Evolutionary conservation across 2,329 filamentous ascomycete genomes (phyloP), one percentile per base, ranked within the genome.

Genomic region (Colletotrichum chlorophyti): DNA sequence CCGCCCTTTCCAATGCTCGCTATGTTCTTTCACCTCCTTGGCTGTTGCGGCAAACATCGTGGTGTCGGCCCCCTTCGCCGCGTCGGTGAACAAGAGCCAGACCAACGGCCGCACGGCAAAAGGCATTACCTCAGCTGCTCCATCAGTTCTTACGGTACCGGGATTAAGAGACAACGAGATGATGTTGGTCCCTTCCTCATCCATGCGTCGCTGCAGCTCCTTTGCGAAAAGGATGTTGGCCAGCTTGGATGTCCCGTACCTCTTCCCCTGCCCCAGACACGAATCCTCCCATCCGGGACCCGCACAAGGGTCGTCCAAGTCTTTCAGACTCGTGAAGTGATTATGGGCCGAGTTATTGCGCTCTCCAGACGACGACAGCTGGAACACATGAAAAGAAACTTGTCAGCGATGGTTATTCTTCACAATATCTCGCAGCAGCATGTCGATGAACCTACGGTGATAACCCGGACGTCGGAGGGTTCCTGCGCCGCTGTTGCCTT

Each of bases 231-330:
- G 67, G 29, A 81, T 74, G 47, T 79, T 81, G 4, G 79, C 80
- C 1, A 78, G 72, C 64, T 83, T 83, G 58, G 76, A 79, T 14
- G 79, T 75, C 8, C 72, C 76, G 62, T 83, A 84, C 6, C 34
- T 19, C 12, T 21, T 37, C 5, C 34, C 15, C 15, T 37, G 34
- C 9, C 15, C 34, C n/a, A 37, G 15, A 19, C 34, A 21, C 8
- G 34, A 37, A 19, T 37, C 34, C 34, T 37, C 34, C 34, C 34
- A 37, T 5, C 34, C 34, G 3, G 34, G 34, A 5, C 34, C 12
- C 15, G 34, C 34, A 10, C 34, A 37, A 12, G 34, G 15, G 12
- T 37, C 34, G 8, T 37, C 15, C 17, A 37, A 14, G 7, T 37
- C 34, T 37, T 37, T 21, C n/a, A 21, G 15, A 11, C n/a, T 19